Evolutionary conservation across 257 asterid species (phyloP).

Genomic region (Salvia splendens): DNA sequence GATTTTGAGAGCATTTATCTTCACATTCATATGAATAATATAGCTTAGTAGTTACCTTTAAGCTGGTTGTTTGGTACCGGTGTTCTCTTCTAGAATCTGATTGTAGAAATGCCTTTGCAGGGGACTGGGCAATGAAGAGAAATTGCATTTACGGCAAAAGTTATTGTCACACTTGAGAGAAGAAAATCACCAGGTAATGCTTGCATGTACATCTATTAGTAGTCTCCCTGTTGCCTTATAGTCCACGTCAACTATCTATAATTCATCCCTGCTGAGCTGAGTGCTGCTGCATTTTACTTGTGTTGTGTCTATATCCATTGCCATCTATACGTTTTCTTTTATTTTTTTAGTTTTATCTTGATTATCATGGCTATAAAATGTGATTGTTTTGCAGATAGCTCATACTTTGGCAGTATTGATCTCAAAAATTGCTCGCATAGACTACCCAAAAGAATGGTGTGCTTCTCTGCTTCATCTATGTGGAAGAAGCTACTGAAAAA

Average conservation of each 20-base stretch:
- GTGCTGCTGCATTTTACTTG: constrained; percentile 7
- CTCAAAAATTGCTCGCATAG: constrained; percentile 95
- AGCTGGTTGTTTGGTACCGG: background rate
- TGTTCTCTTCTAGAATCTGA: constrained; percentile 31
- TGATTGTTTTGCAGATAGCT: constrained; percentile 68
- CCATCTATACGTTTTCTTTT: constrained; percentile 18
- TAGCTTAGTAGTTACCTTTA: constrained; percentile 1
- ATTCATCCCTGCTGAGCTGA: constrained; percentile 20
- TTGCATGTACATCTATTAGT: constrained; percentile 18
- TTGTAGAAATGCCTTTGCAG: constrained; percentile 47
- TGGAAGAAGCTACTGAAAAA: constrained; percentile 21
- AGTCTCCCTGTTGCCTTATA: constrained; percentile 15
- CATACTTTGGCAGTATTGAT: constrained; percentile 82
- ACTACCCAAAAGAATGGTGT: constrained; percentile 97
- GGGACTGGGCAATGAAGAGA: constrained; percentile 86
- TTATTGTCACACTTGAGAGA: constrained; percentile 82
- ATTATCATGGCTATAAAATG: constrained; percentile 15
- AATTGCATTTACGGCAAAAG: constrained; percentile 77
- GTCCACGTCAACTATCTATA: constrained; percentile 25
- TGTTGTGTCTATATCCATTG: constrained; percentile 25
- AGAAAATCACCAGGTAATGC: constrained; percentile 81
- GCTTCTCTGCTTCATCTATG: constrained; percentile 27
- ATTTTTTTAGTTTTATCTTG: background rate
- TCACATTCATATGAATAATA: constrained; percentile 20
- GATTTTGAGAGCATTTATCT: constrained; percentile 12